Percentiles rank a stretch among this genome's conserved stretches.
phyloP scores from a whole-genome alignment of 1,284 basidiomycete genomes.

The Apiotrichum sp. region DNA sequence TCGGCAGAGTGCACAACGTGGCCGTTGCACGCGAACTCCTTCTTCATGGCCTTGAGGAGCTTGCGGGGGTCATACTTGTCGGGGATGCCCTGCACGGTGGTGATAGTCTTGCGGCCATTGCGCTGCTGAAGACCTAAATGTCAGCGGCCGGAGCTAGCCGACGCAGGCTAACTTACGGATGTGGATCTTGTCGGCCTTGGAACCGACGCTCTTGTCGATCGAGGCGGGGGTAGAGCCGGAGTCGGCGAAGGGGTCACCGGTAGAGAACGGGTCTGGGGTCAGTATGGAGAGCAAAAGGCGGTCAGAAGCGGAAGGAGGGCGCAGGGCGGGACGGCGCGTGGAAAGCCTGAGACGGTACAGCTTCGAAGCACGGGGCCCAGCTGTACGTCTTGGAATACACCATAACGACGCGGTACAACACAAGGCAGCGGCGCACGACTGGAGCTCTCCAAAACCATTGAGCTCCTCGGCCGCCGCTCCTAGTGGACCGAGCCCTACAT shows the following conservation, averaged over 20 bases:
- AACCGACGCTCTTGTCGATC: constrained; percentile 68
- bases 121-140: constrained; percentile 78
- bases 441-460: too few species aligned
- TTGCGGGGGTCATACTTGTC: constrained; percentile 98
- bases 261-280: constrained; percentile 71
- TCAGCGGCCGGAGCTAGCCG: not conserved
- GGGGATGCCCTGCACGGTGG: constrained; percentile 92
- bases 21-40: constrained; percentile 99
- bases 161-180: constrained; percentile 55
- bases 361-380: too few species aligned
- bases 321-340: too few species aligned
- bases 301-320: not conserved
- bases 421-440: too few species aligned
- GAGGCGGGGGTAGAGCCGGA: constrained; percentile 13
- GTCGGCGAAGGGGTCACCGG: constrained; percentile 64
- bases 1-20: constrained; percentile 63
- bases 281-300: not conserved
- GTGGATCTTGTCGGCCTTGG: constrained; percentile 78
- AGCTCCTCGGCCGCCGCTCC: too few species aligned
- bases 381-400: too few species aligned
- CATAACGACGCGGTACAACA: too few species aligned
- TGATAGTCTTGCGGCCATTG: constrained; percentile 98
- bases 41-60: constrained; percentile 98
- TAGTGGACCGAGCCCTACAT: too few species aligned
- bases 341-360: too few species aligned